Conservation (phyloP, 2,329 filamentous ascomycete genomes). For the Fusarium sp. region DNA sequence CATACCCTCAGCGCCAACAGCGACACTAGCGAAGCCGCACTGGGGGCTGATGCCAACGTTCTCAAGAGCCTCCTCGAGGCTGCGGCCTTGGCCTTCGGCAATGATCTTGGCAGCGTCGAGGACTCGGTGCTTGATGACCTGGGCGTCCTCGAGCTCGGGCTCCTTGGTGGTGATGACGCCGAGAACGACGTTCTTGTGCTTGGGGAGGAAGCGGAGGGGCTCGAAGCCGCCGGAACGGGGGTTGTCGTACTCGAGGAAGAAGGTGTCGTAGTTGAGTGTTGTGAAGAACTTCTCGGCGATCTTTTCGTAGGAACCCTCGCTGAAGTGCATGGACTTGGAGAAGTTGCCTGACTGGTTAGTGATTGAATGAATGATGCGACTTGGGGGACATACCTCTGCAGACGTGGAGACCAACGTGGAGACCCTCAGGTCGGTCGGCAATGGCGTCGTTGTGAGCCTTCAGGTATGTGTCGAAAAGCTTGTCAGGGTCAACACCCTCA, state of each 20-base stretch:
- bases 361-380: background rate
- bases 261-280: slow-evolving; percentile 68
- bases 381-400: slow-evolving; percentile 48
- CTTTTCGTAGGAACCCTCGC: slow-evolving; percentile 71
- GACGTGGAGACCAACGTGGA: slow-evolving; percentile 78
- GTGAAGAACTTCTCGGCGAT: slow-evolving; percentile 71
- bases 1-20: slow-evolving; percentile 72
- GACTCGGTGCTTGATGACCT: slow-evolving; percentile 65
- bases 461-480: slow-evolving; percentile 76
- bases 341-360: slow-evolving; percentile 61
- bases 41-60: slow-evolving; percentile 76
- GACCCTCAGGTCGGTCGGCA: slow-evolving; percentile 67
- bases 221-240: slow-evolving; percentile 70
- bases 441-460: slow-evolving; percentile 79
- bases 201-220: slow-evolving; percentile 68
- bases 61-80: slow-evolving; percentile 70
- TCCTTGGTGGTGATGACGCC: slow-evolving; percentile 72
- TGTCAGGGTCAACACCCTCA: slow-evolving; percentile 69
- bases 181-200: slow-evolving; percentile 70
- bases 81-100: slow-evolving; percentile 70
- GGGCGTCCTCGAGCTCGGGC: slow-evolving; percentile 65
- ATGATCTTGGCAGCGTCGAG: slow-evolving; percentile 72
- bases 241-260: slow-evolving; percentile 71
- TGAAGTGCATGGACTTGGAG: slow-evolving; percentile 71
- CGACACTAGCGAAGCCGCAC: slow-evolving; percentile 77